phyloP scores from a whole-genome alignment of 345 rosid species.

The Eucalyptus regnans region DNA sequence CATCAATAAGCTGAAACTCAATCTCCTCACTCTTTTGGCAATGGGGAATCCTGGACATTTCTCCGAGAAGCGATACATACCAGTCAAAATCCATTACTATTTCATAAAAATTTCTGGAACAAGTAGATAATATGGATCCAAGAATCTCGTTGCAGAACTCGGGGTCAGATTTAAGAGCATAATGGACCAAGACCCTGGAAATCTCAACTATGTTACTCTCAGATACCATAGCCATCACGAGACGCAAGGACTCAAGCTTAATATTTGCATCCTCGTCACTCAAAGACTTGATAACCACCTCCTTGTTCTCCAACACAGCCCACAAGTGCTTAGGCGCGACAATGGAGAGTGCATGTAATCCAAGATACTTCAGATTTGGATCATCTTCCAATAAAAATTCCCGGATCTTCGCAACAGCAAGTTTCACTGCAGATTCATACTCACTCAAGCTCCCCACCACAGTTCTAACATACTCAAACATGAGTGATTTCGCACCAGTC shows the following conservation, averaged over 20 bases:
- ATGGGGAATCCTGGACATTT: slow-evolving; percentile 77
- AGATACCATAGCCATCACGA: slow-evolving; percentile 85
- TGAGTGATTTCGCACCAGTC: slow-evolving; percentile 70
- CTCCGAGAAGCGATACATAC: slow-evolving; percentile 86
- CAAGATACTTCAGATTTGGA: slow-evolving; percentile 89
- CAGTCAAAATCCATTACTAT: slow-evolving; percentile 79
- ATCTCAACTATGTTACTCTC: slow-evolving; percentile 71
- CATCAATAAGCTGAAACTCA: slow-evolving; percentile 79
- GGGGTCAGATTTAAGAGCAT: slow-evolving; percentile 82
- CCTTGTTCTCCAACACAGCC: slow-evolving; percentile 87
- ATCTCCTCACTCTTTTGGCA: slow-evolving; percentile 81
- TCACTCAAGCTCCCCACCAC: slow-evolving; percentile 71
- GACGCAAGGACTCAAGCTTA: slow-evolving; percentile 65
- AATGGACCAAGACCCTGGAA: slow-evolving; percentile 62
- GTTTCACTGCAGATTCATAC: slow-evolving; percentile 78
- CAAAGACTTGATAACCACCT: slow-evolving; percentile 71
- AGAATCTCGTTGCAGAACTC: slow-evolving; percentile 83
- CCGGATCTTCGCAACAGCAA: slow-evolving; percentile 45
- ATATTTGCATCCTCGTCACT: slow-evolving; percentile 80
- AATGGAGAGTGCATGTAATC: slow-evolving; percentile 65
- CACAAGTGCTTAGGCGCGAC: slow-evolving; percentile 62
- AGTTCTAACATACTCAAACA: slow-evolving; percentile 85
- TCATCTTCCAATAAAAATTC: slow-evolving; percentile 84
- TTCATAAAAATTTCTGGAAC: slow-evolving; percentile 60
- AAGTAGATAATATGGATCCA: slow-evolving; percentile 62